These are phyloP conservation scores for Delonix regia DNA, from an alignment of 306 rosid species.

Conservation along the genomic window DNA sequence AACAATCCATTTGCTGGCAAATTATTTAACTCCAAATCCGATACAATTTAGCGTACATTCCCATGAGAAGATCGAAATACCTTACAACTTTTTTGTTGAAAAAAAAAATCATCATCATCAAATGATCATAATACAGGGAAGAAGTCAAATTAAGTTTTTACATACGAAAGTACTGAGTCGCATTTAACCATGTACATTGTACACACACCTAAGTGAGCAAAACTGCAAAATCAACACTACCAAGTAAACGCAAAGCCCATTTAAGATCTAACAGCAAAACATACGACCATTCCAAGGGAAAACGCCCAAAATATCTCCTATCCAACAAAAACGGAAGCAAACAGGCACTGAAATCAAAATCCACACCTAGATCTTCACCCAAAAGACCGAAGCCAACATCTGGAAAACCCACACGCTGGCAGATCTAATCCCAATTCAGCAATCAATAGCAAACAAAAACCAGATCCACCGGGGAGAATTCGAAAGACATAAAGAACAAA, in stretches of 20 bases:
- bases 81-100: not conserved
- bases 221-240: conserved; percentile 10
- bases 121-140: not conserved
- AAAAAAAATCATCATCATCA: not conserved
- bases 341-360: not conserved
- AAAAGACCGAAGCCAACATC: not conserved
- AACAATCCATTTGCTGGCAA: not conserved
- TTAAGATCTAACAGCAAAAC: conserved; percentile 34
- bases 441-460: not conserved
- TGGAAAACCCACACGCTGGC: not conserved
- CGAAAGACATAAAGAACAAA: not conserved
- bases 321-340: conserved; percentile 15
- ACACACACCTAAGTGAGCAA: not conserved
- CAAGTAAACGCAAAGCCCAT: not conserved
- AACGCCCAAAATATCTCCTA: not conserved
- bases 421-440: conserved; percentile 52
- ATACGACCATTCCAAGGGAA: not conserved
- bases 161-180: not conserved
- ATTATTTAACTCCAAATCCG: not conserved
- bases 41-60: not conserved
- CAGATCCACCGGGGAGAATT: conserved; percentile 46
- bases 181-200: conserved; percentile 21
- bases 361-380: not conserved
- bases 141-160: conserved; percentile 30
- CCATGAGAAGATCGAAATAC: not conserved